These are phyloP conservation scores for Fraxinus latifolia DNA, from an alignment of 305 asterid species.

Conservation along the genomic window DNA sequence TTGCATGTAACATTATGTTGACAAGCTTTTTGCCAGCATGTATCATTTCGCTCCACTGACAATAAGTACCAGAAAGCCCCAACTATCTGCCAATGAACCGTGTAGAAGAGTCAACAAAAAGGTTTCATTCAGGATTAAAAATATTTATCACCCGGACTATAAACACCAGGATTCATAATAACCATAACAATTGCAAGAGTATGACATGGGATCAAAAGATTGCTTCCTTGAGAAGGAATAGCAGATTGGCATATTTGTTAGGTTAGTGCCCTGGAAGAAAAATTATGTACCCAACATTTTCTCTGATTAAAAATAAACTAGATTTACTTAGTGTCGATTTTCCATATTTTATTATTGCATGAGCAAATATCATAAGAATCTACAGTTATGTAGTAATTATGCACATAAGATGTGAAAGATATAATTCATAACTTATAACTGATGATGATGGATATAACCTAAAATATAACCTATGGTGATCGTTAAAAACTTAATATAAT, in stretches of 20 bases:
- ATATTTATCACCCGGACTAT: neutral
- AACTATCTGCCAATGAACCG: constrained; percentile 64
- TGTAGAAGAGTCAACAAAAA: constrained; percentile 13
- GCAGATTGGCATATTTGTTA: neutral
- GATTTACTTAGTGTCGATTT: neutral
- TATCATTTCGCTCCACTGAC: constrained; percentile 86
- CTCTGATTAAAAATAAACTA: neutral
- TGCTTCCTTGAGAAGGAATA: constrained; percentile 7
- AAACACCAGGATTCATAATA: neutral
- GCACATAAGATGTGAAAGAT: neutral
- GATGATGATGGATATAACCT: neutral
- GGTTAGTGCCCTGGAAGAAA: neutral
- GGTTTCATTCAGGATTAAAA: constrained; percentile 11
- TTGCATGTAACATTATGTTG: constrained; percentile 36
- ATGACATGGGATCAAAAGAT: constrained; percentile 15
- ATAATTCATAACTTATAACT: neutral
- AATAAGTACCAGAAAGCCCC: constrained; percentile 99
- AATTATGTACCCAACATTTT: neutral
- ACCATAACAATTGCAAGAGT: neutral
- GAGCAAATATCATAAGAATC: neutral
- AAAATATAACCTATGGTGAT: neutral
- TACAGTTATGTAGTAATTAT: neutral
- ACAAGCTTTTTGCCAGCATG: constrained; percentile 97
- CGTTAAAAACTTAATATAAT: neutral
- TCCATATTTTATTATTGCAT: neutral